These are phyloP conservation scores for Daldinia eschscholtzii DNA, from an alignment of 2,329 filamentous ascomycete genomes.

Conservation along the genomic window DNA sequence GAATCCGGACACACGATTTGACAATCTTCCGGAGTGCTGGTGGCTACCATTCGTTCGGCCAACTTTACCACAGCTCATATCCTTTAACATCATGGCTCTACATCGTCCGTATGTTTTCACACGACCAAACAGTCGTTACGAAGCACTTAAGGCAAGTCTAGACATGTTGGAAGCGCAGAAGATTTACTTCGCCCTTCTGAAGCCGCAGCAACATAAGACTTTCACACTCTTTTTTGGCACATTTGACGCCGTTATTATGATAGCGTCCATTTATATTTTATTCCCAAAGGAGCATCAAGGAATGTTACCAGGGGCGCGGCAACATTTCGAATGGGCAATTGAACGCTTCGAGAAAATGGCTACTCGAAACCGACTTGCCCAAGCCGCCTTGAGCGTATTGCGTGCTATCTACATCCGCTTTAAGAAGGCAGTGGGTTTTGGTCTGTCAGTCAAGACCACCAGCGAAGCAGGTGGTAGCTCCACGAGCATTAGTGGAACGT, in stretches of 20 bases:
- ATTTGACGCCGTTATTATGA: slow-evolving; percentile 72
- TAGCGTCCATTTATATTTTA: slow-evolving; percentile 71
- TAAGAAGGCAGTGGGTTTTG: slow-evolving; percentile 61
- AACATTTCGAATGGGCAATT: slow-evolving; percentile 71
- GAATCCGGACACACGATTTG: slow-evolving; percentile 70
- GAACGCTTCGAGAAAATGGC: slow-evolving; percentile 70
- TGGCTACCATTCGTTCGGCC: slow-evolving; percentile 65
- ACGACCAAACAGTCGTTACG: slow-evolving; percentile 64
- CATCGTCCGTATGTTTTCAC: slow-evolving; percentile 74
- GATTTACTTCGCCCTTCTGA: slow-evolving; percentile 62
- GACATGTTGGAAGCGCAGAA: slow-evolving; percentile 68
- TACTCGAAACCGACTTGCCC: slow-evolving; percentile 65
- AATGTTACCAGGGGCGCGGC: slow-evolving; percentile 60
- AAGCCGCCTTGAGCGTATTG: slow-evolving; percentile 66
- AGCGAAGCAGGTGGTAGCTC: slow-evolving; percentile 31
- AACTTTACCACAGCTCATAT: slow-evolving; percentile 61
- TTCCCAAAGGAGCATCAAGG: slow-evolving; percentile 69
- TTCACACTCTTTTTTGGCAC: slow-evolving; percentile 72
- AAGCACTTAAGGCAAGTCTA: slow-evolving; percentile 68
- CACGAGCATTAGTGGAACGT: slow-evolving; percentile 20
- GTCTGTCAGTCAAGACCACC: slow-evolving; percentile 35
- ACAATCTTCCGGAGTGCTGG: slow-evolving; percentile 63
- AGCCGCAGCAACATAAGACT: slow-evolving; percentile 65
- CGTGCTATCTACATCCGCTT: slow-evolving; percentile 67
- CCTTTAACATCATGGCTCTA: slow-evolving; percentile 70